A percentile compares a stretch with the other conserved stretches of the same genome.
These are phyloP conservation scores for Thozetella sp. DNA, from an alignment of 495 filamentous ascomycete species.

Conservation along the genomic window DNA sequence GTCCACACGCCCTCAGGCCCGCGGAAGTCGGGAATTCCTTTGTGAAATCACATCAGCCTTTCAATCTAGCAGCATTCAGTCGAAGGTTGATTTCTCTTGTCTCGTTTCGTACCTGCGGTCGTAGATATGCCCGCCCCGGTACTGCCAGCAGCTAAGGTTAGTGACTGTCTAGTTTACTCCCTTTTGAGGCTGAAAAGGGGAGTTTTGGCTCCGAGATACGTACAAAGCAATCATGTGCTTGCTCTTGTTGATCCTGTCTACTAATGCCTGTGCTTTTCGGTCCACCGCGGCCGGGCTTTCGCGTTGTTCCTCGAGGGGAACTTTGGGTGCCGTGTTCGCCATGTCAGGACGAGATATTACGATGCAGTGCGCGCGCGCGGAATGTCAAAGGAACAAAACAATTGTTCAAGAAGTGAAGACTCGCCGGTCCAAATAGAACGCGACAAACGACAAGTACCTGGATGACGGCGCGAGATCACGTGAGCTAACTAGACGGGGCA, in stretches of 20 bases:
- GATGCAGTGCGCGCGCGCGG: too few relatives aligned
- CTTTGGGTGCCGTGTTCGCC: constrained; percentile 35
- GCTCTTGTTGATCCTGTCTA: constrained; percentile 34
- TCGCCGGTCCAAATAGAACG: too few relatives aligned
- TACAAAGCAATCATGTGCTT: constrained; percentile 50
- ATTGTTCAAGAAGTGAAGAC: too few relatives aligned
- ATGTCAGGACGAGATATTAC: constrained; percentile 15
- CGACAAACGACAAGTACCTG: too few relatives aligned
- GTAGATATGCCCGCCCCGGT: constrained; percentile 48
- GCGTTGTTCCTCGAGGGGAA: constrained; percentile 33
- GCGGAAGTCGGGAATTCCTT: constrained; percentile 47
- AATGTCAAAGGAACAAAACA: too few relatives aligned
- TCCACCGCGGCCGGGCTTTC: constrained; percentile 30
- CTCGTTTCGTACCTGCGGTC: not conserved
- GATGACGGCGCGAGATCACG: too few relatives aligned
- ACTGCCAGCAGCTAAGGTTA: too few relatives aligned
- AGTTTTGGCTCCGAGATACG: too few relatives aligned
- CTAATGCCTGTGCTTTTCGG: constrained; percentile 33
- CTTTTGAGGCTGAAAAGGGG: too few relatives aligned
- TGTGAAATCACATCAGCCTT: not conserved
- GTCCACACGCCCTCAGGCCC: constrained; percentile 47
- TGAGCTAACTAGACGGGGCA: too few relatives aligned
- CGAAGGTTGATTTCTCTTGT: not conserved
- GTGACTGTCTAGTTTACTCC: too few relatives aligned
- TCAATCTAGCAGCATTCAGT: not conserved